phyloP scores from a whole-genome alignment of 768 basidiomycete species.

The Leucosporidium scottii region DNA sequence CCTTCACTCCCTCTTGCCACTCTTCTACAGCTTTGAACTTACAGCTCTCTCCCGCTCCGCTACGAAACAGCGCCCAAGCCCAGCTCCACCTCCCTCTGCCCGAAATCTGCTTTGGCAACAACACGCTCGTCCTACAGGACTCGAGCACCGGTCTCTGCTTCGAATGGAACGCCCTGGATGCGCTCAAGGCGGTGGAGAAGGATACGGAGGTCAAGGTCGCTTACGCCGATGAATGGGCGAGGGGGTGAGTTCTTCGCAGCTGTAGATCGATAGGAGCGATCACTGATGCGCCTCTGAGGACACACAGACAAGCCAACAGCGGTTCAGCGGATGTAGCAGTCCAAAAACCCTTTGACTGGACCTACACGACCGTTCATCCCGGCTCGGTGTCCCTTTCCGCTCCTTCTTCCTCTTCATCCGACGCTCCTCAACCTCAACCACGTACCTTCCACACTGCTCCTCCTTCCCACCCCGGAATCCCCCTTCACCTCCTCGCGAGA shows the following conservation, averaged over 20 bases:
- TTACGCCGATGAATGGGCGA: slow-evolving; percentile 89
- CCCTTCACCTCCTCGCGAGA: slow-evolving; percentile 72
- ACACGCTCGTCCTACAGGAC: slow-evolving; percentile 64
- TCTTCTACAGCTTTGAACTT: neutral
- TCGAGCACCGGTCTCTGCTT: slow-evolving; percentile 58
- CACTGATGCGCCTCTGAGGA: neutral
- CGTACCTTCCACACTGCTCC: slow-evolving; percentile 35
- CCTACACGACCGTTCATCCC: slow-evolving; percentile 81
- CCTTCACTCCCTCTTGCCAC: neutral
- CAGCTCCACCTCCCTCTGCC: slow-evolving; percentile 66
- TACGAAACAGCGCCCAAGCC: slow-evolving; percentile 39
- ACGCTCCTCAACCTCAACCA: neutral
- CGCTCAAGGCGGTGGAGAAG: slow-evolving; percentile 65
- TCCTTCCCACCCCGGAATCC: slow-evolving; percentile 50
- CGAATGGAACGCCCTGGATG: slow-evolving; percentile 59
- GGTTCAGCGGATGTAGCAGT: slow-evolving; percentile 52
- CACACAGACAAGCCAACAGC: slow-evolving; percentile 9
- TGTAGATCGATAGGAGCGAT: no score
- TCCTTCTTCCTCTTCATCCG: neutral
- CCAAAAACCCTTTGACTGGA: slow-evolving; percentile 95
- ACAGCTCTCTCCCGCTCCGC: neutral
- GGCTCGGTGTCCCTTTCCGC: slow-evolving; percentile 45
- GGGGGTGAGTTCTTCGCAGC: slow-evolving; percentile 45
- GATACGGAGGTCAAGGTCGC: slow-evolving; percentile 77
- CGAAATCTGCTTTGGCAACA: slow-evolving; percentile 94